phyloP scores from a whole-genome alignment of 2,329 filamentous ascomycete species.

The Aspergillus transmontanensis region DNA sequence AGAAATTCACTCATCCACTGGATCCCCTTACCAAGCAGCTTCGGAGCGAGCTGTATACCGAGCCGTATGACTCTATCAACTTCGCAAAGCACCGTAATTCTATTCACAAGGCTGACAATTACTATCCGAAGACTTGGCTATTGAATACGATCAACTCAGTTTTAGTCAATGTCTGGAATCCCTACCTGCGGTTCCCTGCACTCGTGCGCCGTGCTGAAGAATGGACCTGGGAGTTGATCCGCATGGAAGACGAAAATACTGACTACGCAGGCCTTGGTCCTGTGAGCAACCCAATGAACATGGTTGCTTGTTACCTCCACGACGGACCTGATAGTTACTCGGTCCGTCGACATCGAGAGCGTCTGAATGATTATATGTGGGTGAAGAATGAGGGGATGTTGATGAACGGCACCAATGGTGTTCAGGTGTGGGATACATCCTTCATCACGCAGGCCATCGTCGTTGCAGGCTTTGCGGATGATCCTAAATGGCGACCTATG shows the following conservation, averaged over 20 bases:
- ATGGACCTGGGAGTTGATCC: conserved; percentile 79
- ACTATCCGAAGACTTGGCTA: conserved; percentile 86
- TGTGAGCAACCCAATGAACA: conserved; percentile 88
- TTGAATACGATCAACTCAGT: conserved; percentile 78
- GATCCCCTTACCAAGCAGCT: conserved; percentile 73
- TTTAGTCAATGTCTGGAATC: conserved; percentile 77
- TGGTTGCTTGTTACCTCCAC: conserved; percentile 79
- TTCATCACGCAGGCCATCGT: conserved; percentile 84
- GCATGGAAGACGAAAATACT: conserved; percentile 92
- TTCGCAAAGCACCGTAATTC: conserved; percentile 79
- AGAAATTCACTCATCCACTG: conserved; percentile 74
- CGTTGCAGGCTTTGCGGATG: conserved; percentile 75
- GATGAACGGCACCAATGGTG: conserved; percentile 95
- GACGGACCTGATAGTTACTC: conserved; percentile 75
- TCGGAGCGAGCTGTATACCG: conserved; percentile 77
- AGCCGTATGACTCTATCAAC: conserved; percentile 75
- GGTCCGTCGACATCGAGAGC: conserved; percentile 76
- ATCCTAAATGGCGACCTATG: conserved; percentile 80
- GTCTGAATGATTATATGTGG: conserved; percentile 86
- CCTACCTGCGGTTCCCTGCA: conserved; percentile 68
- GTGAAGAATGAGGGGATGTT: conserved; percentile 91
- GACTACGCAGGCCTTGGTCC: conserved; percentile 84
- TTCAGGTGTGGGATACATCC: conserved; percentile 94
- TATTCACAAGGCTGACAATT: conserved; percentile 80
- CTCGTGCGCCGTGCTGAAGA: conserved; percentile 74